phyloP scores from a whole-genome alignment of 2,329 filamentous ascomycete species.

The Alternaria arbusti region DNA sequence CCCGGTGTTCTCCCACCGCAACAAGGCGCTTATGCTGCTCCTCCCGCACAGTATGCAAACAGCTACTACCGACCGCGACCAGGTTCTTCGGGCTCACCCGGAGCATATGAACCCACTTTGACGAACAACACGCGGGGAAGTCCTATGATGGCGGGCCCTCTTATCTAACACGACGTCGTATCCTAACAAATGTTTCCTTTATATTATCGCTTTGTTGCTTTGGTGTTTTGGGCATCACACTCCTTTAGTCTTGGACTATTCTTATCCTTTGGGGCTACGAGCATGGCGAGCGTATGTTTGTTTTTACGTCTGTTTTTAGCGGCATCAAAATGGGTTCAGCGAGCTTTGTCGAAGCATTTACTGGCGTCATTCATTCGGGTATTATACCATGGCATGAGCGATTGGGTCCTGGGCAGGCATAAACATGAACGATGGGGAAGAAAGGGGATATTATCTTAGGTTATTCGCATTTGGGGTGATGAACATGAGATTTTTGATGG shows the following conservation, averaged over 20 bases:
- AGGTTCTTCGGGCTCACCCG: conserved; percentile 24
- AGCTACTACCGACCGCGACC: conserved; percentile 40
- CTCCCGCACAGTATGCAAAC: conserved; percentile 35
- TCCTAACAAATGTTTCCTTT: neutral
- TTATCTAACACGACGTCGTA: conserved; percentile 29
- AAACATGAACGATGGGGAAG: neutral
- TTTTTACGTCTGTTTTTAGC: conserved; percentile 23
- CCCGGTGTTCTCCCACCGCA: conserved; percentile 30
- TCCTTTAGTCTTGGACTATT: conserved; percentile 11
- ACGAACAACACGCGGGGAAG: conserved; percentile 32
- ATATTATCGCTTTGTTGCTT: neutral
- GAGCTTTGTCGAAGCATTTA: conserved; percentile 19
- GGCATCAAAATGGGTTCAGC: conserved; percentile 31
- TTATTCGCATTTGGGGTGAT: neutral
- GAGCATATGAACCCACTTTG: conserved; percentile 37
- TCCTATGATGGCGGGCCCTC: conserved; percentile 42
- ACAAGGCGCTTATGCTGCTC: conserved; percentile 31
- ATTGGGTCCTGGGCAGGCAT: neutral
- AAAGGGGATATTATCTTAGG: neutral
- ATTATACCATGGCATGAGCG: conserved; percentile 27
- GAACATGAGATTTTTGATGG: neutral
- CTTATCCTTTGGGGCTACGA: neutral
- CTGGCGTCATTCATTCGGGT: conserved; percentile 24
- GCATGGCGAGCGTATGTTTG: neutral
- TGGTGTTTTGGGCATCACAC: conserved; percentile 4